Evolutionary conservation across 2,329 filamentous ascomycete genomes (phyloP).

Genomic region (Arthrobotrys sphaeroides): DNA sequence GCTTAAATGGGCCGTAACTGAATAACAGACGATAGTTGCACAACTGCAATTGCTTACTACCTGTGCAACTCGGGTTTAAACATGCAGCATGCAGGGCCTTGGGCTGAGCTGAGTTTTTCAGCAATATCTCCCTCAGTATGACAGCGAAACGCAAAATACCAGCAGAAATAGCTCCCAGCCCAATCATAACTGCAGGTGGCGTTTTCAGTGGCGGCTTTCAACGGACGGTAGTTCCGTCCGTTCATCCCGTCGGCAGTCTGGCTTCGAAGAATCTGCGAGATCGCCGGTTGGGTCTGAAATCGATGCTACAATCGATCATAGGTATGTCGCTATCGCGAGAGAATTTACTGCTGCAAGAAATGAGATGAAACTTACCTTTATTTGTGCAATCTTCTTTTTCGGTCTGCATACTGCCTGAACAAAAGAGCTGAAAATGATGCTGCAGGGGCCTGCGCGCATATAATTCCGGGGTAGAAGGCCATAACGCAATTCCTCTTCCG

Average conservation of each 20-base stretch:
- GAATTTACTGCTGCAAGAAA: background rate
- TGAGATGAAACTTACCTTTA: background rate
- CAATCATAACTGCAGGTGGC: constrained; percentile 33
- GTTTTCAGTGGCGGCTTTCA: constrained; percentile 24
- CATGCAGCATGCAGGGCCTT: constrained; percentile 21
- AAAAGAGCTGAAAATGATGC: background rate
- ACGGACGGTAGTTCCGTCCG: constrained; percentile 29
- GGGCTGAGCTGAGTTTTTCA: background rate
- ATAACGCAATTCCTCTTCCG: constrained; percentile 22
- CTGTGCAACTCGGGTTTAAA: constrained; percentile 4
- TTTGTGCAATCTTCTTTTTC: constrained; percentile 7
- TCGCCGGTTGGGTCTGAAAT: background rate
- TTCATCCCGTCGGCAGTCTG: background rate
- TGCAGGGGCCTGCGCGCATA: constrained; percentile 35
- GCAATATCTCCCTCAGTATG: background rate
- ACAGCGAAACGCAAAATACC: background rate
- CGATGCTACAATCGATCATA: background rate
- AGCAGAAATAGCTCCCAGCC: background rate
- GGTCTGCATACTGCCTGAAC: constrained; percentile 41
- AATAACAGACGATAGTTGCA: background rate
- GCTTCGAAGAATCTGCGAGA: background rate
- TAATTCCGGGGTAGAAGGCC: constrained; percentile 13
- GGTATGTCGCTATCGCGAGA: background rate
- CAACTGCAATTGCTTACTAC: background rate
- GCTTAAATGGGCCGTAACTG: background rate